Base-by-base conservation (phyloP, 495 filamentous ascomycete genomes). In the Penicillium parvum region DNA sequence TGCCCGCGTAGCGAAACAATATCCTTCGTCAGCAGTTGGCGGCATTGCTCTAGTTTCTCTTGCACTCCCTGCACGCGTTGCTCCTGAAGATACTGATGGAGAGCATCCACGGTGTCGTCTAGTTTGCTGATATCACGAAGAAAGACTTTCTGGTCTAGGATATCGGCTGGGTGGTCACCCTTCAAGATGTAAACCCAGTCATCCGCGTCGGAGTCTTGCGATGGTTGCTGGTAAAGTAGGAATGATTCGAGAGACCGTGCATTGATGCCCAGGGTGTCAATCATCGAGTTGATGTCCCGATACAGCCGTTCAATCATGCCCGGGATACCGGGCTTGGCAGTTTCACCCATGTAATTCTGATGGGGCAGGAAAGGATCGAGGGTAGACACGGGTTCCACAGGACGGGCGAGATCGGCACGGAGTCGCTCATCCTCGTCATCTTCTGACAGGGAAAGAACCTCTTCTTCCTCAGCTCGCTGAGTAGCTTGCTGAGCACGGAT, bases 251-350 rank as follows among this genome's bases (percentile, higher is more conserved):
- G 63, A 8, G 82, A 78, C 4, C 87, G 81, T 18, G 85, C 81
- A 60, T 96, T 96, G 22, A 97, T 73, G 5, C 90, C 94, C 14
- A 96, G 63, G 2, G 86, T 90, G 55, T 96, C 90, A 19, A 97
- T 77, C 92, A 97, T 99, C 9, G 85, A 86, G 61, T 97, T 97
- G 53, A 96, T 88, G 50, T 96, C 94, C 10, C 88, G 77, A 64
- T 90, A 97, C 1, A 96, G 69, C 17, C 81, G 75, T 60, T 97
- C 94, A 43, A 94, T 85, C 63, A 88, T 82, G 25, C 83, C 80
- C 14, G 85, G 77, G 48, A 89, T 73, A 17, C 79, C 82, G 25
- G 77, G 75, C 43, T 78, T 77, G 19, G 57, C 58, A 0, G 72
- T 69, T n/a, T 70, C 59, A 3, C 75, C 75, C 37, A 73, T 71